A percentile compares a stretch with the other conserved stretches of the same genome.
phyloP scores from a whole-genome alignment of 331 rosid species.

The Stylosanthes scabra region DNA sequence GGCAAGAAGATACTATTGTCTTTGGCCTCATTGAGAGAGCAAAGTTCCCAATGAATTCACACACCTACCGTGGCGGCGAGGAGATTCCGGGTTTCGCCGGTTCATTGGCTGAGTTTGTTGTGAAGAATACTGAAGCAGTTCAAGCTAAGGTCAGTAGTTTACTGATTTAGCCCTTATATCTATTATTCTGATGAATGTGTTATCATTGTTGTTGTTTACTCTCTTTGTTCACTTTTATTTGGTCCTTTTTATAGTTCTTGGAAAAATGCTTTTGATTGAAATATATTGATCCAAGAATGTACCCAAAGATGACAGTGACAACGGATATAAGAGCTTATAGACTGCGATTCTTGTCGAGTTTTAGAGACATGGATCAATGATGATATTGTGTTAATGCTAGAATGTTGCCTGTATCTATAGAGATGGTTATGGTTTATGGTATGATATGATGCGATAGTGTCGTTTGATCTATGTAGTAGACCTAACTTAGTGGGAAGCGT shows the following conservation, averaged over 20 bases:
- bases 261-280: no score
- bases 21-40: conserved; percentile 81
- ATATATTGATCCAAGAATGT: no score
- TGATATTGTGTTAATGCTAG: neutral
- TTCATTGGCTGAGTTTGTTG: conserved; percentile 63
- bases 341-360: neutral
- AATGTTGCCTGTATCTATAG: neutral
- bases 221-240: neutral
- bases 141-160: conserved; percentile 64
- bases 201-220: no score
- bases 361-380: neutral
- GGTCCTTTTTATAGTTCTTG: neutral
- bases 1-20: conserved; percentile 83
- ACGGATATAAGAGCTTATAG: no score
- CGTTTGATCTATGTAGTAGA: neutral
- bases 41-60: conserved; percentile 63
- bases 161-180: neutral
- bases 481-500: neutral
- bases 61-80: conserved; percentile 46
- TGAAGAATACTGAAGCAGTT: conserved; percentile 60
- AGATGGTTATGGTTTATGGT: neutral
- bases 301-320: no score
- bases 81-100: conserved; percentile 42
- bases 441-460: neutral
- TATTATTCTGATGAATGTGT: neutral